Conservation (phyloP, 2,329 filamentous ascomycete genomes). For the Alternaria viburni region DNA sequence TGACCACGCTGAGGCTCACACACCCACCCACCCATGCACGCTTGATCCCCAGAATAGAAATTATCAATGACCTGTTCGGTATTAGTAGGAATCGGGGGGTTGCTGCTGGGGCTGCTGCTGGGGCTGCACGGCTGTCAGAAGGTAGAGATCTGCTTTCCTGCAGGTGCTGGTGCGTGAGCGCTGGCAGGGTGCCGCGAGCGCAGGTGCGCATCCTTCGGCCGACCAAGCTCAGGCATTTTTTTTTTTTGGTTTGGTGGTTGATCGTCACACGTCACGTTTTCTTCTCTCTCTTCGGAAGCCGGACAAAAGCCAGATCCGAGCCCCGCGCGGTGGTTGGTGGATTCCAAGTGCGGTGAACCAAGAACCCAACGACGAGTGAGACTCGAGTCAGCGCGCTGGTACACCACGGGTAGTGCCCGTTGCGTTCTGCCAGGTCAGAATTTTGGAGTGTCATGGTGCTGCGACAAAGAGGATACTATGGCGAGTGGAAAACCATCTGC, state of each 20-base stretch:
- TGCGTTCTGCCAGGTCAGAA: not conserved
- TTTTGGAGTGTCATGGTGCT: not conserved
- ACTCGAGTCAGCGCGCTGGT: not conserved
- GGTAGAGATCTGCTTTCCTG: not conserved
- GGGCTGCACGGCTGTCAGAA: not conserved
- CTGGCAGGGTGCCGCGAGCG: not conserved
- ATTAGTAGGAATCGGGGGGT: not conserved
- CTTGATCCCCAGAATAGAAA: not conserved
- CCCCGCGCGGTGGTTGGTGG: not conserved
- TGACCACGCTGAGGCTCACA: not conserved
- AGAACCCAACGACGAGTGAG: not conserved
- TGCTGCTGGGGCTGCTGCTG: not conserved
- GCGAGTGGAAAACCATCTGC: not conserved
- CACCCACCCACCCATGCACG: not conserved
- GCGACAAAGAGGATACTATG: not conserved
- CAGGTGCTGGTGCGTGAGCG: not conserved
- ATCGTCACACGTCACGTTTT: not conserved
- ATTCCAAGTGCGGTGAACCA: not conserved
- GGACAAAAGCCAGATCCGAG: not conserved
- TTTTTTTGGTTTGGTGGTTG: not conserved
- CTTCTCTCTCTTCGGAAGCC: not conserved
- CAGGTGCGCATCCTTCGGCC: not conserved
- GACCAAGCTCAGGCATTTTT: not conserved
- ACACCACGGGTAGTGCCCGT: not conserved
- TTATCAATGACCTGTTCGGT: slow-evolving; percentile 10